These are phyloP conservation scores for Sideroxylon spinosum DNA, from an alignment of 179 eudicot genomes.

Conservation along the genomic window DNA sequence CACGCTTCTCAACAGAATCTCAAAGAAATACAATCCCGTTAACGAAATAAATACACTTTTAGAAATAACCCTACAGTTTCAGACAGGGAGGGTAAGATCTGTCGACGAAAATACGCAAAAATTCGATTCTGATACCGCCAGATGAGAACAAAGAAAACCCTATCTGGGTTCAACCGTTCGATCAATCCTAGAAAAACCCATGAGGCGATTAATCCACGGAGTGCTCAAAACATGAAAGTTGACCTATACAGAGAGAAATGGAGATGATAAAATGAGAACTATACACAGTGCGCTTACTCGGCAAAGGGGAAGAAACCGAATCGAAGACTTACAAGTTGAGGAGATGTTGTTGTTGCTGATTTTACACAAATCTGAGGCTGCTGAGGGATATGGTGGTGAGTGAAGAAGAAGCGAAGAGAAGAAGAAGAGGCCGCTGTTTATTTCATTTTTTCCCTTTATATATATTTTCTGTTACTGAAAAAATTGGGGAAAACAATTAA, in stretches of 20 bases:
- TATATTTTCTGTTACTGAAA: no score
- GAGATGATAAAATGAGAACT: no score
- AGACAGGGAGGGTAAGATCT: slow-evolving; percentile 6
- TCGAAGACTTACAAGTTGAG: not conserved
- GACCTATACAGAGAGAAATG: not conserved
- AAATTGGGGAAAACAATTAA: no score
- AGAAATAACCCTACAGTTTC: not conserved
- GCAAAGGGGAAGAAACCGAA: no score
- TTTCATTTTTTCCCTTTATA: not conserved
- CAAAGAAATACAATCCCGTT: not conserved
- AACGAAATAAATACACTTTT: not conserved
- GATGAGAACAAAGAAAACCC: not conserved
- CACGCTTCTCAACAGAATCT: slow-evolving; percentile 1
- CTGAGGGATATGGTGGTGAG: slow-evolving; percentile 8
- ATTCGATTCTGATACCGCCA: not conserved
- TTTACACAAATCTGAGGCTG: slow-evolving; percentile 19
- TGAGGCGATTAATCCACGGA: not conserved
- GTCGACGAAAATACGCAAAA: not conserved
- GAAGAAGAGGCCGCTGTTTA: slow-evolving; percentile 2
- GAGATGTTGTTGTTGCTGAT: not conserved
- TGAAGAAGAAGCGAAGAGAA: not conserved
- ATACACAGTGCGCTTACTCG: no score
- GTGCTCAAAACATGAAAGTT: not conserved
- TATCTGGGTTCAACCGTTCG: not conserved
- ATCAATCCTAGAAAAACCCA: not conserved